These are phyloP conservation scores for Pythium phragmiticola DNA, from an alignment of 352 stramenopile genomes.

Conservation along the genomic window DNA sequence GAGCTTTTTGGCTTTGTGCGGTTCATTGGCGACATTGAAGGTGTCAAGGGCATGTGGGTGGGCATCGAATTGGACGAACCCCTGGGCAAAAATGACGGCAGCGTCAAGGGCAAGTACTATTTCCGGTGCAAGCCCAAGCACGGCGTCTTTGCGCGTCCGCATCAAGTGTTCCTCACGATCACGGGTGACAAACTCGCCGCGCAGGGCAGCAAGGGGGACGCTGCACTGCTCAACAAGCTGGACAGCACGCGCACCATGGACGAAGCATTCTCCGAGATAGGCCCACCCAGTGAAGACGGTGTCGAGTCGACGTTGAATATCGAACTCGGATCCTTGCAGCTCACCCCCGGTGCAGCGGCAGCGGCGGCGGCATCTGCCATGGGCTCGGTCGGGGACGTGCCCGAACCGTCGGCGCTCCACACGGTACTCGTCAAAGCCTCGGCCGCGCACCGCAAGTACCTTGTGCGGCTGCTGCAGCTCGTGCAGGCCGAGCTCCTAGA, in stretches of 20 bases:
- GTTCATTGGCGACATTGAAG: conserved; percentile 69
- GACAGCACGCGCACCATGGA: conserved; percentile 15
- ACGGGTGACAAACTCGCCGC: conserved; percentile 51
- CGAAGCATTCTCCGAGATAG: conserved; percentile 16
- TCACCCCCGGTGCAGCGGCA: conserved; percentile 13
- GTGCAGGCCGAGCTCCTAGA: conserved; percentile 71
- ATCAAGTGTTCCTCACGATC: conserved; percentile 75
- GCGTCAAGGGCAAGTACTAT: conserved; percentile 77
- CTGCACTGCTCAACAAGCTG: neutral
- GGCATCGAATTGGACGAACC: conserved; percentile 78
- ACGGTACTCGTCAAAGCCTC: conserved; percentile 60
- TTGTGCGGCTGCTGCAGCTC: conserved; percentile 64
- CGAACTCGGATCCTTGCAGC: conserved; percentile 25
- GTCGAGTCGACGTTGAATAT: conserved; percentile 30
- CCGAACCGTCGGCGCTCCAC: conserved; percentile 59
- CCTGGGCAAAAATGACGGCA: conserved; percentile 82
- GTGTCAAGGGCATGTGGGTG: conserved; percentile 71
- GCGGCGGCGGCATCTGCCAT: conserved; percentile 28
- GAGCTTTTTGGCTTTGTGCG: conserved; percentile 82
- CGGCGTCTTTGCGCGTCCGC: conserved; percentile 73
- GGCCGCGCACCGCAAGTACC: conserved; percentile 67
- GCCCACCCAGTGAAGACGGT: conserved; percentile 30
- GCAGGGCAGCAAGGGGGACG: conserved; percentile 40
- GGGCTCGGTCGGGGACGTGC: conserved; percentile 26
- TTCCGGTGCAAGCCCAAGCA: conserved; percentile 79